Conservation (phyloP, 805 yeast genomes). For the Pichia exigua region DNA sequence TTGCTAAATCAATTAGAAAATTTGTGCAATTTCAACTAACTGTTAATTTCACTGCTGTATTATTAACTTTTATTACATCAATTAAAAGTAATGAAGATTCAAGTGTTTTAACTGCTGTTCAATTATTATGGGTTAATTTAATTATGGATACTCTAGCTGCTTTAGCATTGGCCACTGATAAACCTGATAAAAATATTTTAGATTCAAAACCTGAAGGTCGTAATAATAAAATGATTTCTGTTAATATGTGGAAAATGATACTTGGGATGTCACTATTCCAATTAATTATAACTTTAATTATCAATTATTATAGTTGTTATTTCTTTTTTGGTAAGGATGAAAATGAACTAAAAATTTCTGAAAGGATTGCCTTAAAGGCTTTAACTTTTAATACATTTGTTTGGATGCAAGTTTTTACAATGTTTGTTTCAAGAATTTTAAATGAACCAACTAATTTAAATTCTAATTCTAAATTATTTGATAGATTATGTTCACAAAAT, state of each 20-base stretch:
- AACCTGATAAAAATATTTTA: slow-evolving; percentile 78
- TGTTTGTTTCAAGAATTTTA: slow-evolving; percentile 82
- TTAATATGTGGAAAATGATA: slow-evolving; percentile 98
- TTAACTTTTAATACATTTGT: slow-evolving; percentile 94
- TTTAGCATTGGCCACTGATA: slow-evolving; percentile 93
- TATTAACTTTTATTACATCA: slow-evolving; percentile 88
- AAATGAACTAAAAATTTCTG: slow-evolving; percentile 29
- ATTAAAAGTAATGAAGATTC: slow-evolving; percentile 71
- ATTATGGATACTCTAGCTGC: slow-evolving; percentile 99
- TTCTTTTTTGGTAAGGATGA: slow-evolving; percentile 40
- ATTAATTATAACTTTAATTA: slow-evolving; percentile 64
- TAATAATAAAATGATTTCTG: slow-evolving; percentile 67
- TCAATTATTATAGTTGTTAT: slow-evolving; percentile 70
- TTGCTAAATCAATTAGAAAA: slow-evolving; percentile 86
- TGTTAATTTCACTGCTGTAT: slow-evolving; percentile 94
- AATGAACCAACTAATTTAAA: slow-evolving; percentile 60
- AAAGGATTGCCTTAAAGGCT: slow-evolving; percentile 59
- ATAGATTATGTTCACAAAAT: slow-evolving; percentile 53
- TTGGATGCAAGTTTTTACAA: slow-evolving; percentile 94
- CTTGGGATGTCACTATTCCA: slow-evolving; percentile 79
- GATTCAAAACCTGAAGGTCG: slow-evolving; percentile 82
- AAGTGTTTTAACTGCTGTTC: slow-evolving; percentile 94
- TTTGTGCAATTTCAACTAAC: slow-evolving; percentile 95
- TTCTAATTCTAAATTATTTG: slow-evolving; percentile 48
- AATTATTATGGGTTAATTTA: slow-evolving; percentile 92